These are phyloP conservation scores for Chaetomium fimeti DNA, from an alignment of 495 filamentous ascomycete species.

Conservation along the genomic window DNA sequence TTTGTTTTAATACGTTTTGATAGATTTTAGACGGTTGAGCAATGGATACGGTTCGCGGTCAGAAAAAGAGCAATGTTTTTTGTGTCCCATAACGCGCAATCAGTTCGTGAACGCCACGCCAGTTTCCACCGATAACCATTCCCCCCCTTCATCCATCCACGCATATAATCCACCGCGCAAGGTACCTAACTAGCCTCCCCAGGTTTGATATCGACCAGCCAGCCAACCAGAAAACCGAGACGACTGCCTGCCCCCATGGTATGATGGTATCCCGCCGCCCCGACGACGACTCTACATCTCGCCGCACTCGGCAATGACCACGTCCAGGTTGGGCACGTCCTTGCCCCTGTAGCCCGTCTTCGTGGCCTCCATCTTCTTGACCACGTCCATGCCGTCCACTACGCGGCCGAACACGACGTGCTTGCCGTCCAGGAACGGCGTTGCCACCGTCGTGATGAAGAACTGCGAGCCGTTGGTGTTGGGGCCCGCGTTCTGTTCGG, in stretches of 20 bases:
- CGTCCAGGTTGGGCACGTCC: conserved; percentile 82
- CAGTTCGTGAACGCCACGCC: no score
- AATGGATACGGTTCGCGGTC: no score
- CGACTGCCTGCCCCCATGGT: no score
- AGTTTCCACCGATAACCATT: no score
- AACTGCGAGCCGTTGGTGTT: conserved; percentile 97
- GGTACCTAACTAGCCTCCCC: no score
- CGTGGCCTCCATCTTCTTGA: conserved; percentile 84
- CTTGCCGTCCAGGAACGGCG: conserved; percentile 88
- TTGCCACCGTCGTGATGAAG: conserved; percentile 86
- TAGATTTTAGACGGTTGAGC: no score
- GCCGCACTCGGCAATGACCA: conserved; percentile 82
- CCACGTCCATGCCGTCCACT: conserved; percentile 81
- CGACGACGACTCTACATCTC: conserved; percentile 66
- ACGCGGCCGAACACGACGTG: conserved; percentile 96
- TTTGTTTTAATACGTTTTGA: no score
- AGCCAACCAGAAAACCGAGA: background rate
- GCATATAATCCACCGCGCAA: no score
- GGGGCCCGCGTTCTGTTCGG: conserved; percentile 75
- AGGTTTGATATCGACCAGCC: background rate
- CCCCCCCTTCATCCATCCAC: no score
- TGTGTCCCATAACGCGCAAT: no score
- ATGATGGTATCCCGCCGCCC: no score
- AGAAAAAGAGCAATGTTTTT: no score
- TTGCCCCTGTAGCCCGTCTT: conserved; percentile 67